Conservation (phyloP, 495 filamentous ascomycete species). For the Podospora pseudoanserina region DNA sequence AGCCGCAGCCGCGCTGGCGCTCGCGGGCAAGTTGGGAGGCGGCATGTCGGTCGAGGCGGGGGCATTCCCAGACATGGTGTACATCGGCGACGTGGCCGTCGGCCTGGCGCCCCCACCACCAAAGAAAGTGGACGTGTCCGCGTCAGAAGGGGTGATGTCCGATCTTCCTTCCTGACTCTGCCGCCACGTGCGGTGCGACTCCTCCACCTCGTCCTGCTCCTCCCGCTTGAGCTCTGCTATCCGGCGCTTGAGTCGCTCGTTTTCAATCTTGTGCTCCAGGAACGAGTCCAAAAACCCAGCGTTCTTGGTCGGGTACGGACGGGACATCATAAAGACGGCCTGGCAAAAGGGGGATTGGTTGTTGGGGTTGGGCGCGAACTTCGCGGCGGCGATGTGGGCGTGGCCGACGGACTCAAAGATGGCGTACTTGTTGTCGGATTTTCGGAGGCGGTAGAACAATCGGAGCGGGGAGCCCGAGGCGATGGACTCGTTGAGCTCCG, state of each 20-base stretch:
- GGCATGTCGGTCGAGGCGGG: slow-evolving; percentile 51
- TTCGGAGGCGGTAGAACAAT: slow-evolving; percentile 86
- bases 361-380: slow-evolving; percentile 57
- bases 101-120: slow-evolving; percentile 2
- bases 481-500: slow-evolving; percentile 90
- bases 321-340: slow-evolving; percentile 90
- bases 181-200: slow-evolving; percentile 49
- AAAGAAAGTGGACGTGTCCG: slow-evolving; percentile 24
- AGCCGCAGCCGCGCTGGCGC: slow-evolving; percentile 48
- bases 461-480: slow-evolving; percentile 72
- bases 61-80: slow-evolving; percentile 19
- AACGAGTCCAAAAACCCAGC: slow-evolving; percentile 85
- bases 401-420: slow-evolving; percentile 91
- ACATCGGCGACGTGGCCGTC: neutral
- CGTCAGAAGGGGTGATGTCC: slow-evolving; percentile 54
- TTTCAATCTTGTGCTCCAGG: slow-evolving; percentile 96
- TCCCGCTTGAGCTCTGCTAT: slow-evolving; percentile 83
- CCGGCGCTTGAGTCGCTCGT: slow-evolving; percentile 77
- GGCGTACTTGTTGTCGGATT: slow-evolving; percentile 65
- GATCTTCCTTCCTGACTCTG: slow-evolving; percentile 52
- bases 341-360: slow-evolving; percentile 68
- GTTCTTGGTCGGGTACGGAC: slow-evolving; percentile 88
- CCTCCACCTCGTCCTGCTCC: slow-evolving; percentile 71
- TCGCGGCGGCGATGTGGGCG: slow-evolving; percentile 76
- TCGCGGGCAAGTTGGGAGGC: slow-evolving; percentile 60